A percentile compares a stretch with the other conserved stretches of the same genome.
These are phyloP conservation scores for Termitomyces sp. DNA, from an alignment of 768 basidiomycete genomes.

Conservation along the genomic window DNA sequence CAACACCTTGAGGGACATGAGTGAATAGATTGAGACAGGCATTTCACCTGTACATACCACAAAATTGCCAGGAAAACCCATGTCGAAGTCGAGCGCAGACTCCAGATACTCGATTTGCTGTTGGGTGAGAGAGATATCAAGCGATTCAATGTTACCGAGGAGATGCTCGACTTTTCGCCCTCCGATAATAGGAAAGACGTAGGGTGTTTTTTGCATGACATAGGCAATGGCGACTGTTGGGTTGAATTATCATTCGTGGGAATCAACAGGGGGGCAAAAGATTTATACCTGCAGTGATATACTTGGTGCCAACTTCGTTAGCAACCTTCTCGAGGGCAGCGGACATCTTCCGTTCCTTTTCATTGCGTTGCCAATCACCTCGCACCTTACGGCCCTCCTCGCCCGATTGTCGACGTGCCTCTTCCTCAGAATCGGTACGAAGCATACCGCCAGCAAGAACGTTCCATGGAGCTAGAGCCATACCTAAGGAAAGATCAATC, in stretches of 20 bases:
- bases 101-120: conserved; percentile 45
- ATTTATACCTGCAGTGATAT: conserved; percentile 21
- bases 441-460: conserved; percentile 32
- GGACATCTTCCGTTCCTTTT: conserved; percentile 25
- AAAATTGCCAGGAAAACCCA: conserved; percentile 36
- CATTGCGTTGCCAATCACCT: conserved; percentile 26
- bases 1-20: not conserved
- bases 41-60: conserved; percentile 19
- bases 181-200: conserved; percentile 47
- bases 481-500: conserved; percentile 19
- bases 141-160: conserved; percentile 41
- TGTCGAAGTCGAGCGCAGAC: conserved; percentile 33
- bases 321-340: conserved; percentile 33
- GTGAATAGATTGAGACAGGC: not conserved
- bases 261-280: not conserved
- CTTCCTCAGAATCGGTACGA: conserved; percentile 38
- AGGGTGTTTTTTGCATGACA: conserved; percentile 47
- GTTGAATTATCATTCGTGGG: not conserved
- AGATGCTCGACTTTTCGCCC: conserved; percentile 50
- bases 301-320: conserved; percentile 26
- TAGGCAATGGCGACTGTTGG: conserved; percentile 45
- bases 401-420: conserved; percentile 13
- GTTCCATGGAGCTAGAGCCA: conserved; percentile 20
- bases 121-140: conserved; percentile 37
- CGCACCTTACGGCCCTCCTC: conserved; percentile 18